Base-by-base conservation (phyloP, 768 basidiomycete genomes). In the Phylloporus arenicola region DNA sequence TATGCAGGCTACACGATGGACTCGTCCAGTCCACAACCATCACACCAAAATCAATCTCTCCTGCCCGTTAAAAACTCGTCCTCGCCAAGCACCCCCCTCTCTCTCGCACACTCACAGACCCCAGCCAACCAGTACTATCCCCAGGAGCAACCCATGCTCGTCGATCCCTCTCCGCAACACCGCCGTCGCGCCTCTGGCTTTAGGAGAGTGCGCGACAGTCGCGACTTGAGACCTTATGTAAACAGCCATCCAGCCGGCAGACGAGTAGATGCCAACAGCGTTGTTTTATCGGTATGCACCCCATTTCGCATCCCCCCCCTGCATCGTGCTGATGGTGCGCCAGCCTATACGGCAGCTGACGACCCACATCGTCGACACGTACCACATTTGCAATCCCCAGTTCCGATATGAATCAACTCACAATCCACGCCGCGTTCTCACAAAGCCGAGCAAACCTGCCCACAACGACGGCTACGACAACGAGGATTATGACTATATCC, bases 391-490 rank as follows among this genome's bases (percentile, higher is more conserved):
- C 78, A 97, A 98, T 67, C 89, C 94, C 11, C 75, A 81, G 55
- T 99, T 97, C 76, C 82, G 87, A 64, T 99, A 99, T 67, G 96
- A 98, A 70, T 88, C 89, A 3, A 73, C 88, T 2, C 89, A 90
- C 68, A 99, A 99, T 70, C 96, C 96, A 6, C 81, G 96, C 43
- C 83, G 96, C 44, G 96, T 99, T 16, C 77, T 99, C 51, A 99
- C 96, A 20, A 99, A 99, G 68, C 96, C 96, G 17, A 92, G 90
- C 74, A 96, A 96, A 66, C 90, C 93, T 0, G 78, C 81, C 0
- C 89, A 95, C 67, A 99, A 99, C 68, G 94, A 97, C 53, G 95
- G 95, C 2, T 96, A 85, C 58, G 96, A 99, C 70, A 99, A 99
- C 61, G 95, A 98, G 60, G 96, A 99, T 68, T 95, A 93, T 61